Base-by-base conservation (phyloP, 768 basidiomycete species). In the Sporobolomyces phaffii region DNA sequence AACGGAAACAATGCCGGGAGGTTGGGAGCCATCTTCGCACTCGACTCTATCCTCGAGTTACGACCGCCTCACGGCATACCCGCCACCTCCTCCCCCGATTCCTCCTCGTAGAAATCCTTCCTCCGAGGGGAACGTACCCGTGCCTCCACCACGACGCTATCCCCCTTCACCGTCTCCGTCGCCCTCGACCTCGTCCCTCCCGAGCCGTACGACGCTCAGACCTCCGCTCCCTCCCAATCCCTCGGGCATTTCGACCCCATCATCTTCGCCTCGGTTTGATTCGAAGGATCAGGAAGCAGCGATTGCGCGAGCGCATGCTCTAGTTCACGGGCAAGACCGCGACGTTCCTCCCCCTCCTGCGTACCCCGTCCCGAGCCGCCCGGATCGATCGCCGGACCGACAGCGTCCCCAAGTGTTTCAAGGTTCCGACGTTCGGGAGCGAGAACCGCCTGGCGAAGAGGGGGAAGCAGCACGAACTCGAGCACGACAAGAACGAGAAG, bases 171-270 rank as follows among this genome's bases (percentile, higher is more conserved):
- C 49, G n/a, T 50, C 53, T 47, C 29, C 20, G 17, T 45, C 47
- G 15, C 44, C 51, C 9, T 22, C 43, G 8, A 29, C 40, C 33
- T 2, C 66, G 2, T 26, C 53, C 1, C 28, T 49, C 45, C 4
- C 47, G 51, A 9, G 17, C 36, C 1, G 47, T 24, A 34, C 50
- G 8, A 0, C 58, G 29, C 5, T 53, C 18, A 14, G 33, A 10
- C 59, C 58, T 2, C 59, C 64, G 3, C 45, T 60, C 7, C 64
- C 64, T 2, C 26, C 43, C 14, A 60, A 51, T 34, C 64, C 64
- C 5, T 34, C 34, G 13, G 64, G 64, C 17, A 38, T 17, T 26
- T 26, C 47, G 5, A 41, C 58, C 5, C 15, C 45, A 2, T 28
- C 26, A 4, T 14, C 64, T 8, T 41, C 64, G 8, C 1, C 63